These are phyloP conservation scores for Pisolithus orientalis DNA, from an alignment of 768 basidiomycete genomes.

Conservation along the genomic window DNA sequence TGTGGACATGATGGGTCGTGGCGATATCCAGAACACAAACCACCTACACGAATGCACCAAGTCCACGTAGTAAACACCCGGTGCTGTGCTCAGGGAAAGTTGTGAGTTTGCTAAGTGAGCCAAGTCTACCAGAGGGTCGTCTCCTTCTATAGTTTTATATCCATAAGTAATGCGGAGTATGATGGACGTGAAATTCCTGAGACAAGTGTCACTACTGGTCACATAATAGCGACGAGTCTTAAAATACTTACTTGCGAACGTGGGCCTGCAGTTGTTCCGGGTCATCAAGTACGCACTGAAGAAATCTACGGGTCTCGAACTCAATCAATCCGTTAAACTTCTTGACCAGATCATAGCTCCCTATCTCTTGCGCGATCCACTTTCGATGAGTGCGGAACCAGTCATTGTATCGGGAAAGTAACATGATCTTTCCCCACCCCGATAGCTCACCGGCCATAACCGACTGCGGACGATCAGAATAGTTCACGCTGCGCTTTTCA, in stretches of 20 bases:
- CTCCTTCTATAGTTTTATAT: slow-evolving; percentile 27
- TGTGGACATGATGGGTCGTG: neutral
- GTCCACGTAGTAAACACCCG: slow-evolving; percentile 11
- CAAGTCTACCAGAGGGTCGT: slow-evolving; percentile 31
- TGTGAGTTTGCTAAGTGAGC: slow-evolving; percentile 21
- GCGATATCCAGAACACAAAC: neutral
- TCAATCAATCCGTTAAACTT: slow-evolving; percentile 14
- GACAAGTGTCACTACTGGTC: neutral
- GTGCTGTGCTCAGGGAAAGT: slow-evolving; percentile 8
- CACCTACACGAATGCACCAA: slow-evolving; percentile 12
- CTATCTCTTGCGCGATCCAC: slow-evolving; percentile 14
- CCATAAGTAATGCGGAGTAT: slow-evolving; percentile 35
- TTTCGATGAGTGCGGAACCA: slow-evolving; percentile 14
- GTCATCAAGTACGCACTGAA: slow-evolving; percentile 7
- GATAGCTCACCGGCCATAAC: slow-evolving; percentile 16
- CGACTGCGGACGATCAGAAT: slow-evolving; percentile 26
- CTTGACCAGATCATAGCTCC: slow-evolving; percentile 4
- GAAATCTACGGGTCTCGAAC: slow-evolving; percentile 10
- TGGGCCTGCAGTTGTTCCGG: slow-evolving; percentile 5
- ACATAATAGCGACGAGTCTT: neutral
- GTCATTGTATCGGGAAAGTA: slow-evolving; percentile 8
- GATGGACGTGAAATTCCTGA: slow-evolving; percentile 15
- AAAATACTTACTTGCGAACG: slow-evolving; percentile 9
- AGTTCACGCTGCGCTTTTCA: slow-evolving; percentile 39
- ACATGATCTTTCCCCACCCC: slow-evolving; percentile 16